A percentile compares a stretch with the other conserved stretches of the same genome.
These are phyloP conservation scores for Penicillium manginii DNA, from an alignment of 495 filamentous ascomycete genomes.

Conservation along the genomic window DNA sequence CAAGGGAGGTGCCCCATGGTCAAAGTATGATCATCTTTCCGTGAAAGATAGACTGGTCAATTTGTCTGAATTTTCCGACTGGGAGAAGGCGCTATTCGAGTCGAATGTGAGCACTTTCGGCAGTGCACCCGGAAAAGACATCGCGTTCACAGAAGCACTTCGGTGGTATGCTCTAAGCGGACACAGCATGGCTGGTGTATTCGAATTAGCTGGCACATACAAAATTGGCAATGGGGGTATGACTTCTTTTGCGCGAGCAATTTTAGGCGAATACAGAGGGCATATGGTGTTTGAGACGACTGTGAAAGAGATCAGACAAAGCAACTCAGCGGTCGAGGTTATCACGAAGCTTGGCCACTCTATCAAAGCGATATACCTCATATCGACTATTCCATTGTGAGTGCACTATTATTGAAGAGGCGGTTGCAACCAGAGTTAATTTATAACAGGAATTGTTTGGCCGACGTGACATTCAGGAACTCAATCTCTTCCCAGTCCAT, in stretches of 20 bases:
- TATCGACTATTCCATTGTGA: neutral
- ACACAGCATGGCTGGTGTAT: slow-evolving; percentile 12
- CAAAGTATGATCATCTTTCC: neutral
- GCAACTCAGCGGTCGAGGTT: neutral
- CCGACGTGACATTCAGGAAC: neutral
- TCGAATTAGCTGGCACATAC: slow-evolving; percentile 18
- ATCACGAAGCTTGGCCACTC: neutral
- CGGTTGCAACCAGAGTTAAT: neutral
- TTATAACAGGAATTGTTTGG: neutral
- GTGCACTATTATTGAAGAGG: neutral
- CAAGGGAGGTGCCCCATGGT: neutral
- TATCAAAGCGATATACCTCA: neutral
- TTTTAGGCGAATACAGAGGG: slow-evolving; percentile 19
- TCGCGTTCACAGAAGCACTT: slow-evolving; percentile 21
- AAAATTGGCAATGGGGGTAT: slow-evolving; percentile 22
- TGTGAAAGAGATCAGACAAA: slow-evolving; percentile 10
- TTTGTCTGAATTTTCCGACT: slow-evolving; percentile 7
- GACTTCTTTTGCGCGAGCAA: slow-evolving; percentile 18
- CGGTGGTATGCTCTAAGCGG: slow-evolving; percentile 25
- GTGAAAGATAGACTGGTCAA: neutral
- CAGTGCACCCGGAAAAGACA: slow-evolving; percentile 18
- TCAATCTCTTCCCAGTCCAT: slow-evolving; percentile 24
- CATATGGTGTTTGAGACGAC: slow-evolving; percentile 22
- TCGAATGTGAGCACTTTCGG: slow-evolving; percentile 20
- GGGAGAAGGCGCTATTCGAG: neutral